phyloP scores from a whole-genome alignment of 805 yeast genomes.

The Zygotorulaspora sp. region DNA sequence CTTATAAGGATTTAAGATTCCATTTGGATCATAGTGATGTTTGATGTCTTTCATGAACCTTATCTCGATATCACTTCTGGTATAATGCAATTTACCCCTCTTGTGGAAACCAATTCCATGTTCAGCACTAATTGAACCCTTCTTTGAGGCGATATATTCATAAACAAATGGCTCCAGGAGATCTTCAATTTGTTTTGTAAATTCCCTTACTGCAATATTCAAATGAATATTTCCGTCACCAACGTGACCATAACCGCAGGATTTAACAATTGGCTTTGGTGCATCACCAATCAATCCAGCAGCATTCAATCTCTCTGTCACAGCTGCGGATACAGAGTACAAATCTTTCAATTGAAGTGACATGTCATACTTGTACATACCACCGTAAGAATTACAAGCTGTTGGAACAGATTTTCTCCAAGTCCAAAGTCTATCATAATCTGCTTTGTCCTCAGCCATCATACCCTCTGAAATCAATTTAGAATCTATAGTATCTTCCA shows the following conservation, averaged over 20 bases:
- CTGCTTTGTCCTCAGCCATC: conserved; percentile 86
- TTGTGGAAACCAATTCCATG: conserved; percentile 94
- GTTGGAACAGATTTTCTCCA: conserved; percentile 91
- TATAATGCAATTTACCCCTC: conserved; percentile 75
- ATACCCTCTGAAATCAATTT: conserved; percentile 79
- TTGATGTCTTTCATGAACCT: conserved; percentile 67
- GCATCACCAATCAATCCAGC: conserved; percentile 57
- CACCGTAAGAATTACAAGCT: conserved; percentile 73
- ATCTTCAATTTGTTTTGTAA: conserved; percentile 65
- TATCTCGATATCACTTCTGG: conserved; percentile 66
- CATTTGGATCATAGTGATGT: conserved; percentile 73
- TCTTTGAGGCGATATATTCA: conserved; percentile 63
- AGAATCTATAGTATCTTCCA: conserved; percentile 71
- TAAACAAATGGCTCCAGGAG: conserved; percentile 84
- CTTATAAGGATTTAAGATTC: conserved; percentile 85
- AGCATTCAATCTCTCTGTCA: conserved; percentile 49
- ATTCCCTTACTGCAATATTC: conserved; percentile 79
- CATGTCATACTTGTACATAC: conserved; percentile 91
- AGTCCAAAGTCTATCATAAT: conserved; percentile 69
- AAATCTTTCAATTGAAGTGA: conserved; percentile 73
- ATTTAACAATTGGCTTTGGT: conserved; percentile 73
- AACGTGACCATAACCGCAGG: conserved; percentile 91
- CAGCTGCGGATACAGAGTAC: conserved; percentile 70
- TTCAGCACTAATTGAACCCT: conserved; percentile 88
- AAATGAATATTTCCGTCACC: conserved; percentile 93